phyloP scores from a whole-genome alignment of 768 basidiomycete genomes.

The Serendipita indica region DNA sequence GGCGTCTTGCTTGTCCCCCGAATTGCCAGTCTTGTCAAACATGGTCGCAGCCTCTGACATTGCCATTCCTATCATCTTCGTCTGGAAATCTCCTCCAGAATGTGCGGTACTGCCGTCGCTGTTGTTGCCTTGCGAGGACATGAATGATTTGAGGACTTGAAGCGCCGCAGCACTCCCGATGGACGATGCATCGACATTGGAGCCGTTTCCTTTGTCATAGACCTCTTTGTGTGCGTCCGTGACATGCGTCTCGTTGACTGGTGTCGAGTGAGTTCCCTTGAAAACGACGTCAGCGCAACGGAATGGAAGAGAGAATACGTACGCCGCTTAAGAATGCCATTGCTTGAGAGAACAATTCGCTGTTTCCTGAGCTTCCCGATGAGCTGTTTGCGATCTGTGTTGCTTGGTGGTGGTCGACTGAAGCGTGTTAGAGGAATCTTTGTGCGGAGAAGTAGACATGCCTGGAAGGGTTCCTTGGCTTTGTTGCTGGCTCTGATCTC shows the following conservation, averaged over 20 bases:
- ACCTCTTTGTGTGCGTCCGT: constrained; percentile 45
- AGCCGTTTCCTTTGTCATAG: constrained; percentile 39
- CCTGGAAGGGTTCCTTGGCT: constrained; percentile 11
- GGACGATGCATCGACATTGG: constrained; percentile 40
- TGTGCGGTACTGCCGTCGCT: neutral
- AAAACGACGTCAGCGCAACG: neutral
- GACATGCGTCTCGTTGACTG: constrained; percentile 53
- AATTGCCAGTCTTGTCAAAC: constrained; percentile 54
- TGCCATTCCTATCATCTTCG: constrained; percentile 67
- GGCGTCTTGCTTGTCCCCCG: constrained; percentile 66
- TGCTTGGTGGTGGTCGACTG: constrained; percentile 54
- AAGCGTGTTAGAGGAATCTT: constrained; percentile 12
- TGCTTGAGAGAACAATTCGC: constrained; percentile 36
- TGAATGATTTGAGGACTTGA: constrained; percentile 57
- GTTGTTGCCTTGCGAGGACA: constrained; percentile 32
- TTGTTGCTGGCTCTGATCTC: constrained; percentile 17
- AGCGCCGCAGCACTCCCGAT: constrained; percentile 69
- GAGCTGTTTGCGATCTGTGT: constrained; percentile 38
- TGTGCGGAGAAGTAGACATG: neutral
- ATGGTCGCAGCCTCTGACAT: constrained; percentile 56
- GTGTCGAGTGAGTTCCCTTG: constrained; percentile 39
- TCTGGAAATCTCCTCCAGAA: constrained; percentile 20
- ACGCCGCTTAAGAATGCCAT: constrained; percentile 37
- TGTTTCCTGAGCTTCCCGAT: constrained; percentile 35
- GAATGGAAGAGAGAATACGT: constrained; percentile 24